phyloP scores from a whole-genome alignment of 371 early-diverging fungal species.

The Mucor velutinosus region DNA sequence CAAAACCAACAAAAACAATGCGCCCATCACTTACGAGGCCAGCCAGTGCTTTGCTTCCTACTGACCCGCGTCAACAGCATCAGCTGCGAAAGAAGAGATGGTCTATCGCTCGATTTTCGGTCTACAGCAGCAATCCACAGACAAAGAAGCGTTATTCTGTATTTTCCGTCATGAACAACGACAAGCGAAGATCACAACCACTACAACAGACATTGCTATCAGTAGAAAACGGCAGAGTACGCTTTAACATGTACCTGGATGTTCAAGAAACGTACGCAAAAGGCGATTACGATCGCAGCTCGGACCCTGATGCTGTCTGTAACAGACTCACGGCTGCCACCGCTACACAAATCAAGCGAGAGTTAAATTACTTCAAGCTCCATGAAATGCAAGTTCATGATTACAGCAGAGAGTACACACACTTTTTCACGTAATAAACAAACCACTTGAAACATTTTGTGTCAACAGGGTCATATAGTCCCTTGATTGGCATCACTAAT shows the following conservation, averaged over 20 bases:
- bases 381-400: slow-evolving; percentile 77
- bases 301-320: slow-evolving; percentile 60
- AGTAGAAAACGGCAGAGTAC: slow-evolving; percentile 2
- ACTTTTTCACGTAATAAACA: slow-evolving; percentile 60
- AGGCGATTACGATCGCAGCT: slow-evolving; percentile 70
- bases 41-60: background rate
- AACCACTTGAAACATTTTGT: slow-evolving; percentile 3
- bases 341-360: slow-evolving; percentile 69
- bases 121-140: background rate
- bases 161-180: background rate
- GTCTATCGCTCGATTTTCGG: background rate
- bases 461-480: background rate
- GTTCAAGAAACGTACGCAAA: slow-evolving; percentile 66
- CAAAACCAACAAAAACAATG: background rate
- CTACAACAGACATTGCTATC: background rate
- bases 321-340: slow-evolving; percentile 58
- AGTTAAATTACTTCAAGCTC: slow-evolving; percentile 72
- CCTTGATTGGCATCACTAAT: background rate
- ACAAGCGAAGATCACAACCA: background rate
- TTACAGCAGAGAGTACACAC: slow-evolving; percentile 65
- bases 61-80: background rate
- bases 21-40: background rate
- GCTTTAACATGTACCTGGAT: slow-evolving; percentile 27
- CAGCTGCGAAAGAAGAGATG: background rate
- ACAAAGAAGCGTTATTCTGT: slow-evolving; percentile 1